phyloP scores from a whole-genome alignment of 495 filamentous ascomycete genomes.

The Penicillium cinerascens region DNA sequence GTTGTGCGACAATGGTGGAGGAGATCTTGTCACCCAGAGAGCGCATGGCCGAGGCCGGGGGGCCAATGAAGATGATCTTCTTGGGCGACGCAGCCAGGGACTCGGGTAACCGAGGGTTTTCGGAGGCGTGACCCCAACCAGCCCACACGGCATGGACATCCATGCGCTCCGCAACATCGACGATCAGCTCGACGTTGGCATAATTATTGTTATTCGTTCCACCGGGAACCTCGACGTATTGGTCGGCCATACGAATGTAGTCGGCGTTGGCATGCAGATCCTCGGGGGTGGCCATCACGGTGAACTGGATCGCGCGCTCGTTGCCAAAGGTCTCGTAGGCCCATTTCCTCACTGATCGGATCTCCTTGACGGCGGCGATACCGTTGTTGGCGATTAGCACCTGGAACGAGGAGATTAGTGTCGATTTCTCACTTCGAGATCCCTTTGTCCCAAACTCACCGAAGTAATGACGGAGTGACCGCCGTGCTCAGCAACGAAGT shows the following conservation, averaged over 20 bases:
- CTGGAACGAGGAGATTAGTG: constrained; percentile 40
- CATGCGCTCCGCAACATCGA: constrained; percentile 99
- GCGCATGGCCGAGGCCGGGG: constrained; percentile 96
- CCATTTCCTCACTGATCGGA: constrained; percentile 98
- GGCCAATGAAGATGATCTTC: constrained; percentile 98
- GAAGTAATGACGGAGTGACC: constrained; percentile 98
- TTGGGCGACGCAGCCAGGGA: constrained; percentile 91
- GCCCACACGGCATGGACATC: constrained; percentile 98
- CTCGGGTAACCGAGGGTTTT: constrained; percentile 97
- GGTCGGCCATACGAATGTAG: constrained; percentile 99
- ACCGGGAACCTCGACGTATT: constrained; percentile 98
- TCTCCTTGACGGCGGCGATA: constrained; percentile 99
- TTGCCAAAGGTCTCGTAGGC: constrained; percentile 99
- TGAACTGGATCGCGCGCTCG: constrained; percentile 97
- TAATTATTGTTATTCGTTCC: constrained; percentile 99
- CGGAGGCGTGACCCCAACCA: constrained; percentile 98
- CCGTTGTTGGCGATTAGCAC: constrained; percentile 99
- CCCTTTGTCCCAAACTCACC: constrained; percentile 50
- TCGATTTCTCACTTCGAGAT: not conserved
- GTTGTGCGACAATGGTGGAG: constrained; percentile 97
- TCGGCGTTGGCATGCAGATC: constrained; percentile 97
- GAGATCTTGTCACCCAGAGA: constrained; percentile 99
- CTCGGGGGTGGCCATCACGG: constrained; percentile 99
- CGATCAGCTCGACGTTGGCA: constrained; percentile 98
- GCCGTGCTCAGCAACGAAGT: constrained; percentile 85